Evolutionary conservation across 306 rosid species (phyloP), one percentile per base, ranked within the genome.

Genomic region (Lathyrus oleraceus): DNA sequence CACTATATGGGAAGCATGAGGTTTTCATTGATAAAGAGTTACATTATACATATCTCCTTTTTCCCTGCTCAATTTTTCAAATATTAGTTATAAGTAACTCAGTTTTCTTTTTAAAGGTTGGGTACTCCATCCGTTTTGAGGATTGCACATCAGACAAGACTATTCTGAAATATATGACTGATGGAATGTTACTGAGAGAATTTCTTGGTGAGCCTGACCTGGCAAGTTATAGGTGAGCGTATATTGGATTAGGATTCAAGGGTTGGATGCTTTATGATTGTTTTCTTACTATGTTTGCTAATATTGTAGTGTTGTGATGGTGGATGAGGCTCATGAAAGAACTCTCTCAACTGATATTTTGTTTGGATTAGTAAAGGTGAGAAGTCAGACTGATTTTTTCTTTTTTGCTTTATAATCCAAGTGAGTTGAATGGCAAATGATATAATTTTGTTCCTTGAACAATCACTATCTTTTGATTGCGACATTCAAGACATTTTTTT

Each of bases 261-360:
- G 52, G 77, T 70, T 85, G 40, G 44, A 70, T 72, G 19, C 43
- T 11, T 39, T 70, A 11, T 3, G 2, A 13, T 65, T 38, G 19
- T 59, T 84, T 62, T 67, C 84, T 74, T 51, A 69, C 38, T 51
- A 19, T 71, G 42, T 75, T 51, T 73, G 54, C 54, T 67, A 79
- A 54, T 70, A 20, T 74, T 75, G 76, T 78, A 94, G 99, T 86
- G 97, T 94, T 78, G 88, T 91, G 77, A 94, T 94, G 99, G 96
- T 94, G 88, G 99, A 94, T 70, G 99, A 94, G 92, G 99, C 97
- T 82, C 99, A 94, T 63, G 99, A 94, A 84, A 87, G 99, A 65
- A 94, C 99, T 70, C 96, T 94, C 59, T 94, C 99, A 66, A 94
- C 99, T 52, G 97, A 94, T 84, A 88, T 94, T 59, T 83, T 94